Conservation (phyloP, 2,329 filamentous ascomycete species). For the Fusarium tricinctum region DNA sequence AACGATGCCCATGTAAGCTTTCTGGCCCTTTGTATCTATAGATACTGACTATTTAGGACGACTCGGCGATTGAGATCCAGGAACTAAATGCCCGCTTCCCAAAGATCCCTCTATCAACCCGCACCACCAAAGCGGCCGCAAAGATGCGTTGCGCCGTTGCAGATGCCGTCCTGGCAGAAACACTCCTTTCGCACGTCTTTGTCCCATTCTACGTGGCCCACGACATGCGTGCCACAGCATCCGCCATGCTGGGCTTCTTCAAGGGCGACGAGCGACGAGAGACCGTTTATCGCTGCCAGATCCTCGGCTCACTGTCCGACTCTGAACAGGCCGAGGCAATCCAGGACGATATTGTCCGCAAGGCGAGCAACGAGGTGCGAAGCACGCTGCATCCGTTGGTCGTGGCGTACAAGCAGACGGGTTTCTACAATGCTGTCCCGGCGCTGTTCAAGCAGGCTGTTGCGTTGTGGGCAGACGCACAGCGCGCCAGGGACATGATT, state of each 20-base stretch:
- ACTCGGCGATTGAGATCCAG: slow-evolving; percentile 44
- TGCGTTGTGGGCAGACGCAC: slow-evolving; percentile 45
- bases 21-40: accelerated
- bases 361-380: slow-evolving; percentile 46
- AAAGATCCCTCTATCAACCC: slow-evolving; percentile 46
- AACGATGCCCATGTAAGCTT: slow-evolving; percentile 42
- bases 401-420: slow-evolving; percentile 43
- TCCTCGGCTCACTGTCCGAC: slow-evolving; percentile 44
- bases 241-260: slow-evolving; percentile 45
- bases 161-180: slow-evolving; percentile 47
- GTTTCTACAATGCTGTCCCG: slow-evolving; percentile 46
- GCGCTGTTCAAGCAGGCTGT: slow-evolving; percentile 46
- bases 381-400: slow-evolving; percentile 42
- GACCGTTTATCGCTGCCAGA: slow-evolving; percentile 49
- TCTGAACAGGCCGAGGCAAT: slow-evolving; percentile 36
- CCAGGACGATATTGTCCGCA: slow-evolving; percentile 47
- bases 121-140: slow-evolving; percentile 39
- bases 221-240: slow-evolving; percentile 32
- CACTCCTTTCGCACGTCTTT: slow-evolving; percentile 48
- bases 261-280: slow-evolving; percentile 46
- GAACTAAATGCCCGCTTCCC: slow-evolving; percentile 43
- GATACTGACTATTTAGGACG: slow-evolving; percentile 6
- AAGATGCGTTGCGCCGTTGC: slow-evolving; percentile 51
- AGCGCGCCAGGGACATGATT: slow-evolving; percentile 48
- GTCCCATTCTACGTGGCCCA: slow-evolving; percentile 49